Evolutionary conservation across 2,329 filamentous ascomycete genomes (phyloP), one percentile per base, ranked within the genome.

Genomic region (Clonostachys byssicola): DNA sequence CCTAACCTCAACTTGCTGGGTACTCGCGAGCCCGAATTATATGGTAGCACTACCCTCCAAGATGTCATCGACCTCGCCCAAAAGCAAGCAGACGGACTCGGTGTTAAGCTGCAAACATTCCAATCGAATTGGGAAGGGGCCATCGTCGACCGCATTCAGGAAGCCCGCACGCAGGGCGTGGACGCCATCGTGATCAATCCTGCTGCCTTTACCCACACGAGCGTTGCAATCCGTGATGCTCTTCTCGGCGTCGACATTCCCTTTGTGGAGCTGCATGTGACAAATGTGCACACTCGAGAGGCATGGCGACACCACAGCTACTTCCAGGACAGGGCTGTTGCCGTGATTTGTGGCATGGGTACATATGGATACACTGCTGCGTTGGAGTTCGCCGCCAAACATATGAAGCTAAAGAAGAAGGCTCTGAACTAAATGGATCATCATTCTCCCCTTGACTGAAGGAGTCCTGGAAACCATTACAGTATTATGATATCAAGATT

Each of bases 1-100:
- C 86, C 87, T 34, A 92, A 92, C 64, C 83, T 92, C 56, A 91
- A 91, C 68, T 83, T 92, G 44, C 78, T 92, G 33, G 88, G 88
- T 35, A 85, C 80, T 12, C 77, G 88, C 18, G 87, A 92, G 62
- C 87, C 88, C 14, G 70, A 81, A 30, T 77, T 89, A 57, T 91
- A 92, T 69, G 88, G 88, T 59, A 74, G 71, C 51, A 83, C 81
- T 1, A 89, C 86, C 0, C 80, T 92, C 12, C 44, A 70, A 17
- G 79, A 88, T 53, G 75, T 92, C 14, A 73, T 81, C 42, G 49
- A 63, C 3, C 55, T 67, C 10, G 77, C 78, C 20, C 58, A 69
- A 43, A 51, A 66, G 0, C 80, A 84, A 50, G 80, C 80, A 34
- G 43, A 64, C 0, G 52, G 60, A 0, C 73, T 82, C 3, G 71